Evolutionary conservation across 2,329 filamentous ascomycete genomes (phyloP).

Genomic region (Endocalyx cinctus): DNA sequence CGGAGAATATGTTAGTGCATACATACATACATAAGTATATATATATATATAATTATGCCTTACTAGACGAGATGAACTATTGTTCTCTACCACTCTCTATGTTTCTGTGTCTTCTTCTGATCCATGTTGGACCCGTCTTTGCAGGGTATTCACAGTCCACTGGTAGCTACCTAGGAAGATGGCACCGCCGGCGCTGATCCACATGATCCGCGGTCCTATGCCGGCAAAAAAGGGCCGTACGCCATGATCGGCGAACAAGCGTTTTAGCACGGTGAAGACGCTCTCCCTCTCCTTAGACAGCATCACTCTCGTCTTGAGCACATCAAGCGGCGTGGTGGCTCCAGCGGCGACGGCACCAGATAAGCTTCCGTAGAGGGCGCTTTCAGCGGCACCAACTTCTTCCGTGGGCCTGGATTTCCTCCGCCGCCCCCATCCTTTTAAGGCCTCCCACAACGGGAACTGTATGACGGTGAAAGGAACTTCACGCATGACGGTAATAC

Average conservation of each 20-base stretch:
- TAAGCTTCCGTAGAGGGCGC: conserved; percentile 77
- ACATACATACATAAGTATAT: too few species aligned
- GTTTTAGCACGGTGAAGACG: conserved; percentile 53
- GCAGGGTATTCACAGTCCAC: conserved; percentile 73
- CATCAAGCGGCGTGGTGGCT: conserved; percentile 87
- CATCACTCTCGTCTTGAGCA: conserved; percentile 97
- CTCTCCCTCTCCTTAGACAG: conserved; percentile 65
- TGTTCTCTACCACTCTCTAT: too few species aligned
- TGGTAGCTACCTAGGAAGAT: conserved; percentile 95
- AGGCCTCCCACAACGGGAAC: conserved; percentile 92
- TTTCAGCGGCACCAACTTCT: conserved; percentile 68
- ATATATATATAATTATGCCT: too few species aligned
- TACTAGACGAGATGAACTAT: too few species aligned
- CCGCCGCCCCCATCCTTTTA: conserved; percentile 68
- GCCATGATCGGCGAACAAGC: conserved; percentile 62
- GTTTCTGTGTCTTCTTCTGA: too few species aligned
- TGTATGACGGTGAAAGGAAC: conserved; percentile 97
- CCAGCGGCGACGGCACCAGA: conserved; percentile 83
- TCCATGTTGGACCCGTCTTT: too few species aligned
- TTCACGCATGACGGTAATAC: conserved; percentile 89
- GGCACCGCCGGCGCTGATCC: conserved; percentile 92
- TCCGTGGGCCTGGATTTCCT: conserved; percentile 18
- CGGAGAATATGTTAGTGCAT: too few species aligned
- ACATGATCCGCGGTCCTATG: conserved; percentile 77
- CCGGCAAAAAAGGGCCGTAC: conserved; percentile 68